Percentiles rank a stretch among this genome's conserved stretches.
These are phyloP conservation scores for Metschnikowia arizonensis DNA, from an alignment of 805 yeast genomes.

Conservation along the genomic window DNA sequence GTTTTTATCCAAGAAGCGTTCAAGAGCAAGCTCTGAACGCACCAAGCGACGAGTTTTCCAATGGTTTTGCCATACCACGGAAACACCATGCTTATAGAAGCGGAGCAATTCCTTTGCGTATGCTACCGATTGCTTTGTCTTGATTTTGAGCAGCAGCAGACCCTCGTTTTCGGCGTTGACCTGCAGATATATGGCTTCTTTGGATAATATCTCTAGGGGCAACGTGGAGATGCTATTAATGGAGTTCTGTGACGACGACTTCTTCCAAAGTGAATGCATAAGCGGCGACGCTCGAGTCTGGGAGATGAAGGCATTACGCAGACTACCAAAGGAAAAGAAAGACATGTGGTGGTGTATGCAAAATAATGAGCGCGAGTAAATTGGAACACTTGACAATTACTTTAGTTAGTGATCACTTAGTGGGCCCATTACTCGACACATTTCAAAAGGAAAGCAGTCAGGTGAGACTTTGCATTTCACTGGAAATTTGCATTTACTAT, in stretches of 20 bases:
- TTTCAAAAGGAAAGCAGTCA: too few species aligned
- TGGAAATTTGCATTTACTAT: too few species aligned
- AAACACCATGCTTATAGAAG: slow-evolving; percentile 58
- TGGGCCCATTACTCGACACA: too few species aligned
- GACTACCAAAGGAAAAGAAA: slow-evolving; percentile 5
- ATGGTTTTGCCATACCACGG: slow-evolving; percentile 49
- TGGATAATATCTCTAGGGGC: slow-evolving; percentile 28
- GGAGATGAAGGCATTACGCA: slow-evolving; percentile 2
- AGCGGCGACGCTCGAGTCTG: slow-evolving; percentile 8
- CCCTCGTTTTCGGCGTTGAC: slow-evolving; percentile 21
- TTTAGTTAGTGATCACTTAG: too few species aligned
- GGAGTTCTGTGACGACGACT: not conserved
- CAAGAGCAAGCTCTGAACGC: slow-evolving; percentile 19
- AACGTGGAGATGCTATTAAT: slow-evolving; percentile 25
- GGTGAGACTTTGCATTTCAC: too few species aligned
- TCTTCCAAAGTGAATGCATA: slow-evolving; percentile 11
- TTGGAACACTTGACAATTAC: not conserved
- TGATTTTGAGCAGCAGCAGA: slow-evolving; percentile 17
- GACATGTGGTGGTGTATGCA: slow-evolving; percentile 2
- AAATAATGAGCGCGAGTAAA: not conserved
- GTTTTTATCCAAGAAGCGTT: slow-evolving; percentile 18
- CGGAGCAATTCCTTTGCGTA: slow-evolving; percentile 44
- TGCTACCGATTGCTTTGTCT: slow-evolving; percentile 36
- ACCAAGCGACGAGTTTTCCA: slow-evolving; percentile 17
- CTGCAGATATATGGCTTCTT: slow-evolving; percentile 24